Percentiles rank a stretch among this genome's conserved stretches.
phyloP scores from a whole-genome alignment of 2,329 filamentous ascomycete genomes.

The Akanthomyces uredinophilus region DNA sequence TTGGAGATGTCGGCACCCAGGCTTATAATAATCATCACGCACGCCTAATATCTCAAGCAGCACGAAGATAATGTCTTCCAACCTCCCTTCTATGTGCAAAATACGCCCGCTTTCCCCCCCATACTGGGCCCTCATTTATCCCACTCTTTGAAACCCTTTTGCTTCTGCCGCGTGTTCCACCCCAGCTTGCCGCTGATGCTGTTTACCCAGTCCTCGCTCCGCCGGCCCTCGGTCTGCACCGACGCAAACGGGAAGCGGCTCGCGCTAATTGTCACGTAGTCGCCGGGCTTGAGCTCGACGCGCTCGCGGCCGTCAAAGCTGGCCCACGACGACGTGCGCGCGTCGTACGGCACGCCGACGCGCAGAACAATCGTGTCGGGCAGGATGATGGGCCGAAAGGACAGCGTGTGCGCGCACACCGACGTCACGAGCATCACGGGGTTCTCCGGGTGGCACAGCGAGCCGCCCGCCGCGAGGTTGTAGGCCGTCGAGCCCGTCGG shows the following conservation, averaged over 20 bases:
- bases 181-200: slow-evolving; percentile 74
- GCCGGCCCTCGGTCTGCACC: slow-evolving; percentile 63
- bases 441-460: slow-evolving; percentile 91
- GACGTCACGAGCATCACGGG: slow-evolving; percentile 92
- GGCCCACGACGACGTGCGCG: slow-evolving; percentile 87
- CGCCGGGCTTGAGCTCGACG: slow-evolving; percentile 69
- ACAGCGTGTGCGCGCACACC: slow-evolving; percentile 91
- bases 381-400: slow-evolving; percentile 92
- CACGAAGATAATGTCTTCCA: not conserved
- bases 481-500: slow-evolving; percentile 94
- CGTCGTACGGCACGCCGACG: slow-evolving; percentile 90
- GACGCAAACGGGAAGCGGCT: slow-evolving; percentile 75
- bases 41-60: not conserved
- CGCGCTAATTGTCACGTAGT: slow-evolving; percentile 81
- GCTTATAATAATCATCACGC: not conserved
- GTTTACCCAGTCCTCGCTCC: slow-evolving; percentile 76
- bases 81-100: not conserved
- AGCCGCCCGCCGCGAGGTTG: slow-evolving; percentile 92
- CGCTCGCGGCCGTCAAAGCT: slow-evolving; percentile 93
- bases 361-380: slow-evolving; percentile 93
- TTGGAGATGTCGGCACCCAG: not conserved
- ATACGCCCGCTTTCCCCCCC: slow-evolving; percentile 15
- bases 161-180: slow-evolving; percentile 76
- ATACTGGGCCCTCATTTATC: slow-evolving; percentile 21
- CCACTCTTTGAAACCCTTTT: slow-evolving; percentile 57